These are phyloP conservation scores for Penicillium nordicum DNA, from an alignment of 2,329 filamentous ascomycete genomes.

Conservation along the genomic window DNA sequence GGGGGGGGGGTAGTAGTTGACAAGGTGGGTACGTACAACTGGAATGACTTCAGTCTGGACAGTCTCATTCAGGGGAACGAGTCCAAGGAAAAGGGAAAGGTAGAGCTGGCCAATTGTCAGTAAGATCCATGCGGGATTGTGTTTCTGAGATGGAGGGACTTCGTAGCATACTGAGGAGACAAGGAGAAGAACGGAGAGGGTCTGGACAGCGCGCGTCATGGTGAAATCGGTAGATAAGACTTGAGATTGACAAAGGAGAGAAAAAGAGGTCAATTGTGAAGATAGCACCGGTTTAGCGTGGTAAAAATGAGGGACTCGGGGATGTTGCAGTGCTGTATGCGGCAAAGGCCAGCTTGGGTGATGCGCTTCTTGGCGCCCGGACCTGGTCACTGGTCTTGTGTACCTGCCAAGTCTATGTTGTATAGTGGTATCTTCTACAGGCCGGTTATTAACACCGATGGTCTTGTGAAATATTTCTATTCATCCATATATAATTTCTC, in stretches of 20 bases:
- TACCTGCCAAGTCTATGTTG: not conserved
- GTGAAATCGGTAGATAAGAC: conserved; percentile 33
- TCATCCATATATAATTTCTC: not conserved
- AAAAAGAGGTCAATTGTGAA: conserved; percentile 1
- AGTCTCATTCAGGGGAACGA: conserved; percentile 73
- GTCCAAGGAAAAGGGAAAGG: conserved; percentile 76
- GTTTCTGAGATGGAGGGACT: not conserved
- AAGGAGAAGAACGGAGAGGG: conserved; percentile 80
- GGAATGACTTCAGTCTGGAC: conserved; percentile 85
- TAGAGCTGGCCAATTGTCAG: conserved; percentile 64
- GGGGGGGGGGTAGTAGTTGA: no score
- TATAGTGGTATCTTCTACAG: not conserved
- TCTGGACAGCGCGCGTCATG: conserved; percentile 95
- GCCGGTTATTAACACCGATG: not conserved
- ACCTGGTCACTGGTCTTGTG: conserved; percentile 7
- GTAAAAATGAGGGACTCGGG: conserved; percentile 20
- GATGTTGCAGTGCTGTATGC: conserved; percentile 7
- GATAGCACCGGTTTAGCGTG: not conserved
- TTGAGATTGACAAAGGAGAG: conserved; percentile 9
- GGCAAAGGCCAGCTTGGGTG: conserved; percentile 6
- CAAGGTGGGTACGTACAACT: conserved; percentile 59
- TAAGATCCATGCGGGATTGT: not conserved
- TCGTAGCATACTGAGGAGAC: conserved; percentile 70
- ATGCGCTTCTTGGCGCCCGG: conserved; percentile 13
- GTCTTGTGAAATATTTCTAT: not conserved